Evolutionary conservation across 2,329 filamentous ascomycete genomes (phyloP).

Genomic region (Parastagonospora nodorum): DNA sequence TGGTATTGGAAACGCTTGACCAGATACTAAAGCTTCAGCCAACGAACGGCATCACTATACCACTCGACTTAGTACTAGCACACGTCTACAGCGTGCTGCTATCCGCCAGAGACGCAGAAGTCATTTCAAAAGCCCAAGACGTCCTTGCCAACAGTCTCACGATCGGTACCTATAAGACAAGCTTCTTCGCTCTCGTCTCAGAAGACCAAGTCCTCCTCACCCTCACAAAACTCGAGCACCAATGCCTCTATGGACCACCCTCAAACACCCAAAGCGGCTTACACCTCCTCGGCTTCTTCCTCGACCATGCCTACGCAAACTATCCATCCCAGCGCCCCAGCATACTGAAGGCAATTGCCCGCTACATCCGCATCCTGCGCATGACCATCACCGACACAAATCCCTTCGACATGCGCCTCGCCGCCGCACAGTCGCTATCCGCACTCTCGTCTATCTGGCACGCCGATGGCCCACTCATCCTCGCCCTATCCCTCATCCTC

Average conservation of each 20-base stretch:
- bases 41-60: slow-evolving; percentile 12
- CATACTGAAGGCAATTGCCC: slow-evolving; percentile 15
- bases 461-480: slow-evolving; percentile 13
- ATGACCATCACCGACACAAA: slow-evolving; percentile 40
- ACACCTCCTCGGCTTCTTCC: slow-evolving; percentile 37
- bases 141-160: slow-evolving; percentile 30
- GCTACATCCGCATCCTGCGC: slow-evolving; percentile 38
- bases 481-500: slow-evolving; percentile 52
- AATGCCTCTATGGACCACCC: slow-evolving; percentile 34
- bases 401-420: slow-evolving; percentile 68
- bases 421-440: slow-evolving; percentile 61
- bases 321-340: slow-evolving; percentile 7
- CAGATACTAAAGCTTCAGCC: slow-evolving; percentile 17
- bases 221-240: slow-evolving; percentile 28
- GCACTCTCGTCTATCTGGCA: slow-evolving; percentile 46
- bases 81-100: slow-evolving; percentile 27
- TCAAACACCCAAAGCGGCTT: slow-evolving; percentile 39
- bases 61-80: slow-evolving; percentile 23
- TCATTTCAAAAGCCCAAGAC: slow-evolving; percentile 35
- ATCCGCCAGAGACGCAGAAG: slow-evolving; percentile 27
- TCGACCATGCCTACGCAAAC: slow-evolving; percentile 30
- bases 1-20: slow-evolving; percentile 27
- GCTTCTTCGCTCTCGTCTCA: slow-evolving; percentile 24
- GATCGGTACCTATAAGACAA: not conserved
- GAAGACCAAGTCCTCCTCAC: slow-evolving; percentile 18